These are phyloP conservation scores for Teunomyces pallodes DNA, from an alignment of 805 yeast species.

Conservation along the genomic window DNA sequence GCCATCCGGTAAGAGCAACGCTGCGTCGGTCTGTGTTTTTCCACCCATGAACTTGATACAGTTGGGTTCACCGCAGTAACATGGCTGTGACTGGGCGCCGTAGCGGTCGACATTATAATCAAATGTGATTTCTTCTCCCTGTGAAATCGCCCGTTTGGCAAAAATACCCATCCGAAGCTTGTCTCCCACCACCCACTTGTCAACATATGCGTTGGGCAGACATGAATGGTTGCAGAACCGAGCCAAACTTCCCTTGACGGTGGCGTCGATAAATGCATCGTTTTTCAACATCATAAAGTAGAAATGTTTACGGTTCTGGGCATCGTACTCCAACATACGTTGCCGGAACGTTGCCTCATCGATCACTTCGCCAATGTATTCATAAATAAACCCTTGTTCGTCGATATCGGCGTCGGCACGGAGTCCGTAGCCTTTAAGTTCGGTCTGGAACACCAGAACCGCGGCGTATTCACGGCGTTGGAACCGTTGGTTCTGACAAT, in stretches of 20 bases:
- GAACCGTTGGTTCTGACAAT: slow-evolving; percentile 86
- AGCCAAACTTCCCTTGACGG: slow-evolving; percentile 82
- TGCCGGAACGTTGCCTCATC: slow-evolving; percentile 72
- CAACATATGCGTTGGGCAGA: slow-evolving; percentile 90
- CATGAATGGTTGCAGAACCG: slow-evolving; percentile 95
- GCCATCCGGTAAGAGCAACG: slow-evolving; percentile 76
- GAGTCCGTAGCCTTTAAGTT: slow-evolving; percentile 85
- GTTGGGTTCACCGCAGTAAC: slow-evolving; percentile 90
- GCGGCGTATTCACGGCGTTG: slow-evolving; percentile 71
- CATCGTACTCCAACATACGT: slow-evolving; percentile 74
- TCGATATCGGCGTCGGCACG: slow-evolving; percentile 61
- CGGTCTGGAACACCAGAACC: slow-evolving; percentile 81
- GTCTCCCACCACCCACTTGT: slow-evolving; percentile 95
- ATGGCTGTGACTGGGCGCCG: slow-evolving; percentile 91
- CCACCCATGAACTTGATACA: slow-evolving; percentile 96
- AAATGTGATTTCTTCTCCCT: slow-evolving; percentile 89
- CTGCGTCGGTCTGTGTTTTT: slow-evolving; percentile 92
- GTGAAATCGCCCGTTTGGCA: slow-evolving; percentile 65
- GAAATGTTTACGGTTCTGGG: slow-evolving; percentile 69
- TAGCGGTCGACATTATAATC: slow-evolving; percentile 94
- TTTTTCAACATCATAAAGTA: slow-evolving; percentile 95
- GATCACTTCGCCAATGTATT: slow-evolving; percentile 91
- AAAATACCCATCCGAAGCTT: slow-evolving; percentile 93
- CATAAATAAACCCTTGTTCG: slow-evolving; percentile 75
- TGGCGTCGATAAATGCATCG: slow-evolving; percentile 93